These are phyloP conservation scores for Tolypocladium endophyticum DNA, from an alignment of 2,329 filamentous ascomycete genomes.

Conservation along the genomic window DNA sequence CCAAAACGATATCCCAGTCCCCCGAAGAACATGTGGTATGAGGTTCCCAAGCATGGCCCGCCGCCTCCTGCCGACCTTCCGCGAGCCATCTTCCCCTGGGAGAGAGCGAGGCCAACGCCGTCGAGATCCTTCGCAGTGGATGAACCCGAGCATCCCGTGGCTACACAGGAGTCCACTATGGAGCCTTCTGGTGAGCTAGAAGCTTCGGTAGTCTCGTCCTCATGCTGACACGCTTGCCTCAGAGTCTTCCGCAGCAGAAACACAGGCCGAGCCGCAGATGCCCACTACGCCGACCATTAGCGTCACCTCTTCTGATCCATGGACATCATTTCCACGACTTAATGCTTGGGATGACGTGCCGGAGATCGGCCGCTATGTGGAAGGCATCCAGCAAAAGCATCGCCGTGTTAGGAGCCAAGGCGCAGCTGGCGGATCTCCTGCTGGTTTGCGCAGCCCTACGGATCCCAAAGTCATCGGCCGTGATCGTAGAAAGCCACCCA, in stretches of 20 bases:
- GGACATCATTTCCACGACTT: constrained; percentile 61
- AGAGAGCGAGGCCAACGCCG: constrained; percentile 52
- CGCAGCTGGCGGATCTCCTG: constrained; percentile 2
- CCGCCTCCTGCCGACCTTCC: constrained; percentile 43
- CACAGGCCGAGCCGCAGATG: constrained; percentile 31
- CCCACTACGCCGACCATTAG: constrained; percentile 38
- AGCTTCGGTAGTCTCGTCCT: constrained; percentile 10
- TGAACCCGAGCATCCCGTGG: constrained; percentile 4
- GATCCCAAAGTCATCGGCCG: neutral
- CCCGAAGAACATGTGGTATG: constrained; percentile 80
- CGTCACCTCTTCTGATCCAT: constrained; percentile 45
- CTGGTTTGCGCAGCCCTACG: neutral
- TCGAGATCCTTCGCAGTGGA: constrained; percentile 47
- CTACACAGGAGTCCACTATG: neutral
- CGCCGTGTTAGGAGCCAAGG: constrained; percentile 25
- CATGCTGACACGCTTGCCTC: constrained; percentile 22
- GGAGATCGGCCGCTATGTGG: constrained; percentile 81
- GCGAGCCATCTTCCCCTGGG: constrained; percentile 84
- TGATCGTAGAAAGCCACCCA: constrained; percentile 15
- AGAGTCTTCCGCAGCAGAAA: constrained; percentile 18
- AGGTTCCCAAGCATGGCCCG: constrained; percentile 58
- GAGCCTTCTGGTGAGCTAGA: constrained; percentile 13
- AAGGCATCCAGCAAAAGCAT: constrained; percentile 54
- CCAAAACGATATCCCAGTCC: constrained; percentile 72
- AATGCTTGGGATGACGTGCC: constrained; percentile 94